These are phyloP conservation scores for Alternaria viburni DNA, from an alignment of 2,329 filamentous ascomycete genomes.

Conservation along the genomic window DNA sequence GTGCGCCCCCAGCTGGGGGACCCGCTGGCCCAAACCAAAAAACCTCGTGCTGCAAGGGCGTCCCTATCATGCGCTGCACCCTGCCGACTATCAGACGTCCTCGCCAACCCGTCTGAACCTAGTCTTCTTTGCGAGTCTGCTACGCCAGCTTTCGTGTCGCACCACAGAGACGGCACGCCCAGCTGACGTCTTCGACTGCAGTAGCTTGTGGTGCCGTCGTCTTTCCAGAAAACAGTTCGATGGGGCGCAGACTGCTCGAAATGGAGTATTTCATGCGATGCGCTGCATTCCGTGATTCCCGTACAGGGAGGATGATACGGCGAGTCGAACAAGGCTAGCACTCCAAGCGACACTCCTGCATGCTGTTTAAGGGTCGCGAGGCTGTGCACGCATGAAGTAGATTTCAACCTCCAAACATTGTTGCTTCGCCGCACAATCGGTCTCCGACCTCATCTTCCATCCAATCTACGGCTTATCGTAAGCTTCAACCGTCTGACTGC, in stretches of 20 bases:
- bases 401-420: slow-evolving; percentile 15
- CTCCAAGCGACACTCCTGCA: slow-evolving; percentile 4
- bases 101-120: not conserved
- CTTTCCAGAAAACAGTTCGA: slow-evolving; percentile 38
- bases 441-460: slow-evolving; percentile 26
- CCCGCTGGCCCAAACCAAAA: slow-evolving; percentile 9
- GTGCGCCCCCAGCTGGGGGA: slow-evolving; percentile 1
- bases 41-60: slow-evolving; percentile 11
- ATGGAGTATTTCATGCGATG: slow-evolving; percentile 37
- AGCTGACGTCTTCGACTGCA: slow-evolving; percentile 35
- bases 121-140: not conserved
- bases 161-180: slow-evolving; percentile 28
- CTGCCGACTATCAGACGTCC: not conserved
- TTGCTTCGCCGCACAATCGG: slow-evolving; percentile 22
- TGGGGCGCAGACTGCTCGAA: slow-evolving; percentile 26
- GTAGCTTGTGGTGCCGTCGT: slow-evolving; percentile 28
- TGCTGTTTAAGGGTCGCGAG: slow-evolving; percentile 16
- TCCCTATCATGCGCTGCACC: slow-evolving; percentile 1
- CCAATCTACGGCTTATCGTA: slow-evolving; percentile 15
- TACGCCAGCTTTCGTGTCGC: slow-evolving; percentile 21
- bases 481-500: slow-evolving; percentile 18
- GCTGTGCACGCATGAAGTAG: slow-evolving; percentile 26
- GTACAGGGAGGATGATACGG: slow-evolving; percentile 2
- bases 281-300: slow-evolving; percentile 33
- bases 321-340: slow-evolving; percentile 9